A percentile compares a stretch with the other conserved stretches of the same genome.
These are phyloP conservation scores for Candida sp. DNA, from an alignment of 1,139 yeast genomes.

Conservation along the genomic window DNA sequence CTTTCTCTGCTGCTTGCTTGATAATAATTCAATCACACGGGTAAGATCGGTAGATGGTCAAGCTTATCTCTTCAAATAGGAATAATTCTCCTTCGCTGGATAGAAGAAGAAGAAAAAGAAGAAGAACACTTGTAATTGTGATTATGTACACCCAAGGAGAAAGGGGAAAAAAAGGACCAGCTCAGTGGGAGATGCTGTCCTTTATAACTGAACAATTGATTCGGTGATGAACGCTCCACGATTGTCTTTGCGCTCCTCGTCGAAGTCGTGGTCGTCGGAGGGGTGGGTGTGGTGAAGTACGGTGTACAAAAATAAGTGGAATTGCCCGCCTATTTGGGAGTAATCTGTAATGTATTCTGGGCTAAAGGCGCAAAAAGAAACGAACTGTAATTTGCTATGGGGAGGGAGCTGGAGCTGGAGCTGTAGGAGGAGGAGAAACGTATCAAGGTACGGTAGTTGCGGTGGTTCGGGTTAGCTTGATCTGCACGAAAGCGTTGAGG, in stretches of 20 bases:
- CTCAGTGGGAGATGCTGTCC: too few relatives aligned
- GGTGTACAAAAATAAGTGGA: neutral
- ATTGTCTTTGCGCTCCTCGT: too few relatives aligned
- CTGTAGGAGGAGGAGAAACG: too few relatives aligned
- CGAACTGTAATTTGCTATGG: neutral
- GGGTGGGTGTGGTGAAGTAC: neutral
- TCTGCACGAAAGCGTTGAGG: too few relatives aligned
- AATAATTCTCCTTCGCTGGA: neutral
- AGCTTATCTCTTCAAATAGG: neutral
- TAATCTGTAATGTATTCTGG: neutral
- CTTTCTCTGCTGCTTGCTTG: neutral
- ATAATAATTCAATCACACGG: neutral
- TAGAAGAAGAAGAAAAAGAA: too few relatives aligned
- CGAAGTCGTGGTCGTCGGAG: neutral
- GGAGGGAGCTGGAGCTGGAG: too few relatives aligned
- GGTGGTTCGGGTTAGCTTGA: too few relatives aligned
- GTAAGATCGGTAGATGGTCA: neutral
- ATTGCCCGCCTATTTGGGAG: neutral
- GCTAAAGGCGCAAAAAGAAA: neutral
- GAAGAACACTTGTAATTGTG: neutral
- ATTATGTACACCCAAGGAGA: neutral
- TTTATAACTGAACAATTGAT: too few relatives aligned
- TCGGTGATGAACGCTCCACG: too few relatives aligned
- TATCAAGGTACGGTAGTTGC: too few relatives aligned
- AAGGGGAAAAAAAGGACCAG: neutral